These are phyloP conservation scores for Botrytis hyacinthi DNA, from an alignment of 2,329 filamentous ascomycete genomes.

Conservation along the genomic window DNA sequence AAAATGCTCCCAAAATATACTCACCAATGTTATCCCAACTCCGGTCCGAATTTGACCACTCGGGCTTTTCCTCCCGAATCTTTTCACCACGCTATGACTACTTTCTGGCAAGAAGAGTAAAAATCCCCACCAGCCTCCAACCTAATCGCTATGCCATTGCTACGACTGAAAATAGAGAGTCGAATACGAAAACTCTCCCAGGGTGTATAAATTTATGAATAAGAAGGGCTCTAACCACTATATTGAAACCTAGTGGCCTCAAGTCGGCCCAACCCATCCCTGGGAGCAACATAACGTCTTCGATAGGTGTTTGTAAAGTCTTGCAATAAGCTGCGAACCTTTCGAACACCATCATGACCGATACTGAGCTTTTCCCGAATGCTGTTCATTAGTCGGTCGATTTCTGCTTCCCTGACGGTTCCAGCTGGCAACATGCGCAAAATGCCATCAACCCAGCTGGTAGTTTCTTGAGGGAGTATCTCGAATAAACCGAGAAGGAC, in stretches of 20 bases:
- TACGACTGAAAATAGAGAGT: constrained; percentile 13
- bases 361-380: constrained; percentile 76
- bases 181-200: not conserved
- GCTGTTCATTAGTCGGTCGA: constrained; percentile 74
- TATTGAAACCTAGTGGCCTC: constrained; percentile 89
- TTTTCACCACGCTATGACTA: constrained; percentile 7
- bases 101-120: not conserved
- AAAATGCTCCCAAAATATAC: constrained; percentile 5
- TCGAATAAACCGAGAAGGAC: constrained; percentile 90
- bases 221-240: constrained; percentile 32
- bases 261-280: constrained; percentile 83
- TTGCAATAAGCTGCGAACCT: constrained; percentile 81
- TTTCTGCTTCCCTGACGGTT: constrained; percentile 76
- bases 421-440: constrained; percentile 80
- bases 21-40: constrained; percentile 17
- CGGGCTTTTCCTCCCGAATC: not conserved
- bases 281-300: constrained; percentile 88
- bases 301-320: constrained; percentile 97
- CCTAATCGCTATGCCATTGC: constrained; percentile 21
- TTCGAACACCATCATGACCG: constrained; percentile 60
- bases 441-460: constrained; percentile 78
- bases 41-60: constrained; percentile 19
- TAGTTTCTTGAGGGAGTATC: constrained; percentile 75
- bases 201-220: not conserved
- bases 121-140: not conserved